Conservation (phyloP, 805 yeast genomes). For the Yarrowia bubula region DNA sequence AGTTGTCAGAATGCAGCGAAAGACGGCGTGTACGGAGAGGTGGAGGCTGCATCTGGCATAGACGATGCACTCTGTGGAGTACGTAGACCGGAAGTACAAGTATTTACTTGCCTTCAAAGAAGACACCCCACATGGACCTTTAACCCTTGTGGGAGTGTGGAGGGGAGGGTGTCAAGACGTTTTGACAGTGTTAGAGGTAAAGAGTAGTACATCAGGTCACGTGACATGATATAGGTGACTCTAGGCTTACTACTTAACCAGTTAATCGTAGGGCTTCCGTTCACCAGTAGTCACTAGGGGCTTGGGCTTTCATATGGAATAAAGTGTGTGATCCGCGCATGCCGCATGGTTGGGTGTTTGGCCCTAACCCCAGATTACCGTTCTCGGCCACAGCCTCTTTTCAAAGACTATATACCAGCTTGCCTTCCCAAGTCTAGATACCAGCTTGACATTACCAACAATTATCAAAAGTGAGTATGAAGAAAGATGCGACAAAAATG, state of each 20-base stretch:
- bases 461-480: constrained; percentile 9
- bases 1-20: background rate
- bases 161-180: no score
- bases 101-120: no score
- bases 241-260: no score
- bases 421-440: constrained; percentile 19
- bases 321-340: constrained; percentile 22
- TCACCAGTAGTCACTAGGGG: background rate
- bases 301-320: constrained; percentile 2
- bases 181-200: no score
- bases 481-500: background rate
- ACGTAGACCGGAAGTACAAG: no score
- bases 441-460: constrained; percentile 15
- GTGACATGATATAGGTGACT: no score
- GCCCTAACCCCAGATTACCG: background rate
- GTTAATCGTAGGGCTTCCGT: no score
- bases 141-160: no score
- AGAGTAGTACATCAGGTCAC: no score
- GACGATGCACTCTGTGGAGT: background rate
- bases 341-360: background rate
- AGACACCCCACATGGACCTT: no score
- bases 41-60: background rate
- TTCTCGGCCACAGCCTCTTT: background rate
- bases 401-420: constrained; percentile 2
- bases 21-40: background rate